Evolutionary conservation across 345 rosid species (phyloP), one percentile per base, ranked within the genome.

Genomic region (Brassica incana): DNA sequence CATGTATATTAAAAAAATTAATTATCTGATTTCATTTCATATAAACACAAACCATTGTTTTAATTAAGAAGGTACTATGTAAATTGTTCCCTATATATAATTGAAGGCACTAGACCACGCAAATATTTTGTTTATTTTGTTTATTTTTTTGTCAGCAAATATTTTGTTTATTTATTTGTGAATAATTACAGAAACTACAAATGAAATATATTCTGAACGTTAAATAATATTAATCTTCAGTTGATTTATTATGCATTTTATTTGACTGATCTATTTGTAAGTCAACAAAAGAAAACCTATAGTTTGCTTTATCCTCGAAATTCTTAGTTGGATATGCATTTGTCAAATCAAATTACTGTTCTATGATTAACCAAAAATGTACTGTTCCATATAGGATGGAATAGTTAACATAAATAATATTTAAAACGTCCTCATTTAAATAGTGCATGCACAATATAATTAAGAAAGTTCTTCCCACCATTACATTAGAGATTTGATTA

Each of bases 391-490:
- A 67, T 59, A 58, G 18, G 15, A 66, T 36, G 18, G 16, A 35
- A 15, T 75, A 65, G 52, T 48, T 64, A 25, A 30, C 48, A 64
- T 16, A 35, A 12, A 14, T 65, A 33, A 16, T 27, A 8, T 74
- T 9, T 74, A 45, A 63, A 64, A 32, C 33, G 6, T 20, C 32
- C n/a, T 43, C 50, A 15, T 75, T 14, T 36, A 66, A 18, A 0
- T 56, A 75, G 40, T 54, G 72, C 73, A 67, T 75, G 66, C 58
- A 15, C 16, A n/a, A 5, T 8, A 73, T 73, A 20, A 54, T 15
- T 15, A 54, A 50, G 58, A 50, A 52, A 56, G 29, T 48, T 50
- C 14, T 52, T 30, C 25, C 45, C 25, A 23, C 27, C 5, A 25
- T 23, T 52, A 23, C 18, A 23, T 23, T 63, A 77, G 38, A 33